Evolutionary conservation across 352 stramenopile species (phyloP).

Genomic region (Pythium dissimile): DNA sequence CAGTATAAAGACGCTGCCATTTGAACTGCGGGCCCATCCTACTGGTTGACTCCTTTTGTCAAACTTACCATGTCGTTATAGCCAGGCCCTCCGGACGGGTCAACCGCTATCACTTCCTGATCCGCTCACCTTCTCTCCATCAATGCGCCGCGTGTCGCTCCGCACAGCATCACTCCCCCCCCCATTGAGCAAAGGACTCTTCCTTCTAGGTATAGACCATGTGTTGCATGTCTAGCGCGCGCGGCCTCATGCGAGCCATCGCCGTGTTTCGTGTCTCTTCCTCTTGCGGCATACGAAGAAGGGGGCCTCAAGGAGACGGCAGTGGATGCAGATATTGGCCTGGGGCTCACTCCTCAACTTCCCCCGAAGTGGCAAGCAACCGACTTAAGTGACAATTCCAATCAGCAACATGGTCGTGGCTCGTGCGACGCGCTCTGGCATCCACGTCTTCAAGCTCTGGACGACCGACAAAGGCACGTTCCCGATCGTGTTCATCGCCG

Average conservation of each 20-base stretch:
- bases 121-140: background rate
- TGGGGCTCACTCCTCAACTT: slow-evolving; percentile 15
- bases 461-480: slow-evolving; percentile 57
- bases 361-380: slow-evolving; percentile 13
- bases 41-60: background rate
- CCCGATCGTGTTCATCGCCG: slow-evolving; percentile 49
- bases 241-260: background rate
- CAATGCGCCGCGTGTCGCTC: slow-evolving; percentile 9
- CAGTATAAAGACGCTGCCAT: slow-evolving; percentile 1
- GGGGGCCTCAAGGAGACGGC: too few relatives aligned
- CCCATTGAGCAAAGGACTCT: too few relatives aligned
- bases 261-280: slow-evolving; percentile 19
- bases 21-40: background rate
- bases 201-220: too few relatives aligned
- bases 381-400: background rate
- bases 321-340: too few relatives aligned
- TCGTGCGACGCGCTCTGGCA: slow-evolving; percentile 29
- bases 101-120: background rate
- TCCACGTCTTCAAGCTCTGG: slow-evolving; percentile 52
- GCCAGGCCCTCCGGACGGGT: background rate
- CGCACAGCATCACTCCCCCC: background rate
- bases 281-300: slow-evolving; percentile 3
- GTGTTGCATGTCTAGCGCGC: slow-evolving; percentile 14
- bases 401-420: slow-evolving; percentile 18
- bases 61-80: slow-evolving; percentile 3